A percentile compares a stretch with the other conserved stretches of the same genome.
Conservation (phyloP, 2,329 filamentous ascomycete species). For the Aspergillus brasiliensis region DNA sequence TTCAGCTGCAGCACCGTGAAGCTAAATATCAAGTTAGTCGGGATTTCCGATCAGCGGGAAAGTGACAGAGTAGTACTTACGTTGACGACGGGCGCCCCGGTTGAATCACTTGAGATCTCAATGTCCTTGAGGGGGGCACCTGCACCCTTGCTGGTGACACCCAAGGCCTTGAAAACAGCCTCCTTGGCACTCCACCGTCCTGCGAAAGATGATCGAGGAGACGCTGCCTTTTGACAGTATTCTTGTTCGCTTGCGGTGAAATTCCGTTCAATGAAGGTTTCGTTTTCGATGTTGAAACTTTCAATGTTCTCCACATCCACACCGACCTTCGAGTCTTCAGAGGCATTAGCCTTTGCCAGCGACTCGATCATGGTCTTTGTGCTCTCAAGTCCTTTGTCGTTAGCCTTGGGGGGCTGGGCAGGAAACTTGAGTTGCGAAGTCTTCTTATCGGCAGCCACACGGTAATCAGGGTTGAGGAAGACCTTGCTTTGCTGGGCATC, state of each 20-base stretch:
- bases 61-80: slow-evolving; percentile 58
- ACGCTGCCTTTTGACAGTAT: slow-evolving; percentile 80
- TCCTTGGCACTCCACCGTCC: slow-evolving; percentile 98
- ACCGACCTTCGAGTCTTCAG: slow-evolving; percentile 75
- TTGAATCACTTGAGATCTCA: slow-evolving; percentile 80
- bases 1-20: slow-evolving; percentile 79
- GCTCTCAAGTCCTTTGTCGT: slow-evolving; percentile 60
- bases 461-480: slow-evolving; percentile 90
- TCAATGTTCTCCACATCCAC: slow-evolving; percentile 91
- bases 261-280: slow-evolving; percentile 92
- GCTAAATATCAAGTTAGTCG: slow-evolving; percentile 56
- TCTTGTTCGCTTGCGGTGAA: slow-evolving; percentile 82
- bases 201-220: slow-evolving; percentile 86
- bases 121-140: slow-evolving; percentile 92
- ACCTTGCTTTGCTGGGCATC: slow-evolving; percentile 84
- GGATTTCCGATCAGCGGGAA: not conserved
- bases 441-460: slow-evolving; percentile 85
- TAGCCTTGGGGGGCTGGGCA: slow-evolving; percentile 65
- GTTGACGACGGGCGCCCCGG: slow-evolving; percentile 78
- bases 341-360: slow-evolving; percentile 66
- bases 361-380: slow-evolving; percentile 77
- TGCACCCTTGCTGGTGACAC: slow-evolving; percentile 81
- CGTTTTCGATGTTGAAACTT: slow-evolving; percentile 88
- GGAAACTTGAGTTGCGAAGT: slow-evolving; percentile 75
- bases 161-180: slow-evolving; percentile 95